Evolutionary conservation across 192 early-diverging fungal species (phyloP).

Genomic region (Coemansia sp.): DNA sequence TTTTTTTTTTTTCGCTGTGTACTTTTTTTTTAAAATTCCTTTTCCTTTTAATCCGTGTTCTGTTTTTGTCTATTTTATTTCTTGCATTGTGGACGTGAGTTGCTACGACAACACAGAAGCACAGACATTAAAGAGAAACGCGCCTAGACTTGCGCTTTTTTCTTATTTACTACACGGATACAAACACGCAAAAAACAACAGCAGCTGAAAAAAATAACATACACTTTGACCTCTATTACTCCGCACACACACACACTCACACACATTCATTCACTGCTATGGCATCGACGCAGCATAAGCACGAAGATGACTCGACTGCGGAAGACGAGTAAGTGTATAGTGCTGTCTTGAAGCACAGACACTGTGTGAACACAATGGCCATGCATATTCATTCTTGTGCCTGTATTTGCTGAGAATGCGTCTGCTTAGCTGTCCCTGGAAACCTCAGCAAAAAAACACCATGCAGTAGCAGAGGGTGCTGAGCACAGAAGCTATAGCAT

Average conservation of each 20-base stretch:
- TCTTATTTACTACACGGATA: conserved; percentile 9
- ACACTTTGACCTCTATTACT: not conserved
- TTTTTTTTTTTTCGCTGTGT: conserved; percentile 9
- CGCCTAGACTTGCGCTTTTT: not conserved
- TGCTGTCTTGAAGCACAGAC: conserved; percentile 8
- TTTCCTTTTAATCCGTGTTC: conserved; percentile 2
- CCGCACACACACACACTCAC: too few species aligned
- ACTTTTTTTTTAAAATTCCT: conserved; percentile 8
- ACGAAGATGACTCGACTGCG: conserved; percentile 22
- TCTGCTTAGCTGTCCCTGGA: too few species aligned
- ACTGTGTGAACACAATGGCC: conserved; percentile 9
- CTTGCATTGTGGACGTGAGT: conserved; percentile 1
- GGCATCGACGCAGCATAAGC: conserved; percentile 25
- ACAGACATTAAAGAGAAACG: too few species aligned
- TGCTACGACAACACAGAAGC: not conserved
- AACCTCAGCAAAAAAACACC: too few species aligned
- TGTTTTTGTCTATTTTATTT: conserved; percentile 10
- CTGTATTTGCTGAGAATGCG: conserved; percentile 10
- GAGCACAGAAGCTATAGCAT: too few species aligned
- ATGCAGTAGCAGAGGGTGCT: too few species aligned
- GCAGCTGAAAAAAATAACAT: not conserved
- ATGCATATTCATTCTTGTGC: conserved; percentile 1
- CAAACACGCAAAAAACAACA: not conserved
- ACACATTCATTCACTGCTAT: conserved; percentile 2
- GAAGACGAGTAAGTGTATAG: conserved; percentile 48